Evolutionary conservation across 176 grass and related monocot species (phyloP).

Genomic region (Hordeum vulgare): DNA sequence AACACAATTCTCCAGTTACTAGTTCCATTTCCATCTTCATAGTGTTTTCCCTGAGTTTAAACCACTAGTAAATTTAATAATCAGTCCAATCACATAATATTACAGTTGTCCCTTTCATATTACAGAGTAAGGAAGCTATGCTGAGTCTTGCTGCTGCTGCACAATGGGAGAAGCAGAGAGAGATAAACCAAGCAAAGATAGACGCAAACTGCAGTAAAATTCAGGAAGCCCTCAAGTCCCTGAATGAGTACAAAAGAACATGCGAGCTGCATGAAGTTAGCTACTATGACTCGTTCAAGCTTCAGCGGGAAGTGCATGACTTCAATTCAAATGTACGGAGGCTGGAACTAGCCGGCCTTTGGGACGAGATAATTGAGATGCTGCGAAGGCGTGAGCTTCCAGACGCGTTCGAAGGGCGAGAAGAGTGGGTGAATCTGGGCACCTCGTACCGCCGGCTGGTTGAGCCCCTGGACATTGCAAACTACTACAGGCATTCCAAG

Average conservation of each 20-base stretch:
- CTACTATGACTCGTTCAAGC: slow-evolving; percentile 92
- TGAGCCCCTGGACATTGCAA: slow-evolving; percentile 95
- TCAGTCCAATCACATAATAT: background rate
- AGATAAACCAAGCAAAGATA: slow-evolving; percentile 69
- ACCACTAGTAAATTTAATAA: background rate
- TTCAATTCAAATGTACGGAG: slow-evolving; percentile 82
- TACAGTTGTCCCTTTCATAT: background rate
- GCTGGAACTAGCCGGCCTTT: slow-evolving; percentile 69
- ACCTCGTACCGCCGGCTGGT: slow-evolving; percentile 68
- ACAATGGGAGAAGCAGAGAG: slow-evolving; percentile 89
- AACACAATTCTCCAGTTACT: background rate
- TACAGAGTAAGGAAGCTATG: slow-evolving; percentile 75
- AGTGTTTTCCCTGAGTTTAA: background rate
- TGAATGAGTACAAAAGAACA: slow-evolving; percentile 57
- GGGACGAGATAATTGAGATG: slow-evolving; percentile 98
- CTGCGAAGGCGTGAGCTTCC: slow-evolving; percentile 68
- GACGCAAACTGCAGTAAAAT: slow-evolving; percentile 75
- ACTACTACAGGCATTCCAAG: slow-evolving; percentile 93
- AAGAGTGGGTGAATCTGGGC: slow-evolving; percentile 77
- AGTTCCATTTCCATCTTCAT: background rate
- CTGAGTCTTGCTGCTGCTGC: slow-evolving; percentile 54
- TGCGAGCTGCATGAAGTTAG: slow-evolving; percentile 51
- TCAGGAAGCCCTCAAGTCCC: slow-evolving; percentile 45
- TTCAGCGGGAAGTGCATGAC: slow-evolving; percentile 71
- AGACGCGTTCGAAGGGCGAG: slow-evolving; percentile 58